phyloP scores from a whole-genome alignment of 148 eudicot genomes.

The Rhododendron ovatum region DNA sequence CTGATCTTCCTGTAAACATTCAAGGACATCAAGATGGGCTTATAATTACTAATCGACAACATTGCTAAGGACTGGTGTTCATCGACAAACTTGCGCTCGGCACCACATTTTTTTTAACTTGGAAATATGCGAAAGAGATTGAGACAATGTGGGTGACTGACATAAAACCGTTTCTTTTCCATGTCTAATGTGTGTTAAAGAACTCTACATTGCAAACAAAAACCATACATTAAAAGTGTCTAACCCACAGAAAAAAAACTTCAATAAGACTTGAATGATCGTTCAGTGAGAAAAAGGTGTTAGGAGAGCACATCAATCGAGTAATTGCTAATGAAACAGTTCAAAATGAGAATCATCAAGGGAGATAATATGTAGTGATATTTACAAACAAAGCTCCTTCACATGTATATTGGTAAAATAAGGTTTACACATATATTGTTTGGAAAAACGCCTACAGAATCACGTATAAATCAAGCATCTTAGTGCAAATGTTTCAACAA shows the following conservation, averaged over 20 bases:
- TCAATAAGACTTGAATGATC: neutral
- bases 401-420: neutral
- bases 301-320: neutral
- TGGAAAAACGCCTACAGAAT: neutral
- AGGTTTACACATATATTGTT: neutral
- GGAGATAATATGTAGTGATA: neutral
- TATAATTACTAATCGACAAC: neutral
- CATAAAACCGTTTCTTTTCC: neutral
- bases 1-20: conserved; percentile 19
- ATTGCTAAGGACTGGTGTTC: neutral
- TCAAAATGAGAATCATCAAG: neutral
- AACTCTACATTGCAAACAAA: neutral
- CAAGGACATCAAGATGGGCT: neutral
- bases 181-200: neutral
- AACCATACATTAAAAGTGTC: neutral
- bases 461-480: neutral
- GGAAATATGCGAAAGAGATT: neutral
- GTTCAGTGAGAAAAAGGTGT: neutral
- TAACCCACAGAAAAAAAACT: neutral
- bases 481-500: neutral
- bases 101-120: neutral
- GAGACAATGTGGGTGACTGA: neutral
- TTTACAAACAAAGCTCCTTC: neutral
- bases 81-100: neutral
- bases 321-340: neutral